Percentiles rank a stretch among this genome's conserved stretches.
Evolutionary conservation across 106 monocot species (phyloP).

Genomic region (Ottelia alismoides): DNA sequence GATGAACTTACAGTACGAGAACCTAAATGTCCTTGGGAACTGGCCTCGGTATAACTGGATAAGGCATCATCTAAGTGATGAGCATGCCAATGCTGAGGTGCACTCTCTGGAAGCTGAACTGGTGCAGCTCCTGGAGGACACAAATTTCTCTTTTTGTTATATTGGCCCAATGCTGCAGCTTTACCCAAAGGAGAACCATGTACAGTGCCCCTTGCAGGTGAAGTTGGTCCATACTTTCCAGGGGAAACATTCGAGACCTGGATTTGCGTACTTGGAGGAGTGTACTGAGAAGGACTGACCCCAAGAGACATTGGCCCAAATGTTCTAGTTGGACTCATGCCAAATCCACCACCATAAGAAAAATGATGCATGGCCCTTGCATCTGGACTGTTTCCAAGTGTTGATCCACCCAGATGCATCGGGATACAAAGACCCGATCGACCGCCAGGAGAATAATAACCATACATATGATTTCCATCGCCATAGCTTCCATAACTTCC

Average conservation of each 20-base stretch:
- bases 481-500: conserved; percentile 92
- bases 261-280: conserved; percentile 72
- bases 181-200: conserved; percentile 71
- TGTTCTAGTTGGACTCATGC: conserved; percentile 55
- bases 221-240: conserved; percentile 64
- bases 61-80: conserved; percentile 31
- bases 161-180: conserved; percentile 40
- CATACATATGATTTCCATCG: conserved; percentile 32
- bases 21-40: conserved; percentile 25
- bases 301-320: conserved; percentile 82
- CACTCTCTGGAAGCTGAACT: conserved; percentile 33
- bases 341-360: conserved; percentile 53
- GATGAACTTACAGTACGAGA: conserved; percentile 23
- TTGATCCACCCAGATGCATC: conserved; percentile 48
- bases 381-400: conserved; percentile 74
- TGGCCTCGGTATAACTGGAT: conserved; percentile 32
- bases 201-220: conserved; percentile 57
- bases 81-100: conserved; percentile 38
- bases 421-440: conserved; percentile 61
- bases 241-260: conserved; percentile 47
- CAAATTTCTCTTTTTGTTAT: conserved; percentile 47
- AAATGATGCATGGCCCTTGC: conserved; percentile 40
- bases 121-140: conserved; percentile 24
- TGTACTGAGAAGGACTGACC: conserved; percentile 93
- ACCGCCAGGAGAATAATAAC: conserved; percentile 55